Base-by-base conservation (phyloP, 75 land plant genomes). In the Sequoia sempervirens region DNA sequence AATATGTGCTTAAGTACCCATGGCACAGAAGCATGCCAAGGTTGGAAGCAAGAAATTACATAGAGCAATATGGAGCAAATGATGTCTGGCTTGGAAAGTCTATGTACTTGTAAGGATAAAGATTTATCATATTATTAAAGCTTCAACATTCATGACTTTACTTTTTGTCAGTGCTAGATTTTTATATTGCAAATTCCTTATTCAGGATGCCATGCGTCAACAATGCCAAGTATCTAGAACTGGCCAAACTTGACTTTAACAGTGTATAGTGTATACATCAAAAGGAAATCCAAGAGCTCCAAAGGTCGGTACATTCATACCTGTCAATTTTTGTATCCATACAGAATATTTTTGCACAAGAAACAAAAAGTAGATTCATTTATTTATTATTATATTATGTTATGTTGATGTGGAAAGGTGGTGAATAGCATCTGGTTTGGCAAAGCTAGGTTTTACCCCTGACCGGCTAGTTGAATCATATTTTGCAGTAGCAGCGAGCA, bases 181-280 rank as follows among this genome's bases (percentile, higher is more conserved):
- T 36, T 20, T 18, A 32, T 26, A 26, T 34, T 28, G 1, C 50
- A 47, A 47, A 47, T 83, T 86, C 14, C 20, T 84, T 66, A 37
- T 11, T n/a, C 89, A 90, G 93, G 82, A 85, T 92, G 92, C 88
- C 84, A 7, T 56, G 12, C 50, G 87, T 92, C 36, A 92, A 85
- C 68, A 86, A 92, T 74, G 76, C 61, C 37, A 64, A 68, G 41
- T 85, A 88, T 73, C 75, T 92, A 69, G 85, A 83, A 32, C 70
- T 92, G 14, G 93, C 93, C 7, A 90, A 90, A 66, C 84, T 85
- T 18, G 93, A 92, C 81, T 92, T 85, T 72, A 92, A 92, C 58
- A 36, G 79, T 45, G 87, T 92, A 17, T 92, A 88, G 52, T 11
- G 61, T 2, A 17, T 88, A 20, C 92, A 92, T 68, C 70, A 47